A percentile compares a stretch with the other conserved stretches of the same genome.
These are phyloP conservation scores for Spathaspora passalidarum DNA, from an alignment of 805 yeast species.

Conservation along the genomic window DNA sequence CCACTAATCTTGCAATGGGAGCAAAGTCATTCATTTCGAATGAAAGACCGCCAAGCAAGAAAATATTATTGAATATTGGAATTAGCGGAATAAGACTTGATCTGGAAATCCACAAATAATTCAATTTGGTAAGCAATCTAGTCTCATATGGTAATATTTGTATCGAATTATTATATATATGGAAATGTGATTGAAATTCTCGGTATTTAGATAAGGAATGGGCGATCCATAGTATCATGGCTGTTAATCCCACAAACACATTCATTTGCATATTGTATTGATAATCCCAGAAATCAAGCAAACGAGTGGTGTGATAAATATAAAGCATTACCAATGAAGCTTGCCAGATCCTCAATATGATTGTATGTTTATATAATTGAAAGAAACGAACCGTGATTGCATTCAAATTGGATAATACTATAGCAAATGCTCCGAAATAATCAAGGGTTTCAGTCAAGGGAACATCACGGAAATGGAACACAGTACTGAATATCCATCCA, in stretches of 20 bases:
- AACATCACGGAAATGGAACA: slow-evolving; percentile 38
- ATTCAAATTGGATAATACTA: slow-evolving; percentile 34
- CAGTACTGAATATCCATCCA: slow-evolving; percentile 37
- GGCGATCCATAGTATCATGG: slow-evolving; percentile 31
- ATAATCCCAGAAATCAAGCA: slow-evolving; percentile 37
- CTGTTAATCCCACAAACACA: slow-evolving; percentile 26
- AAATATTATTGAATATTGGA: slow-evolving; percentile 32
- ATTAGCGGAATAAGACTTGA: slow-evolving; percentile 29
- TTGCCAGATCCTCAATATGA: slow-evolving; percentile 4
- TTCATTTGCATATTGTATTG: slow-evolving; percentile 33
- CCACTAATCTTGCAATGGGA: slow-evolving; percentile 38
- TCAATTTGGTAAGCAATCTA: slow-evolving; percentile 29
- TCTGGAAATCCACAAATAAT: slow-evolving; percentile 22
- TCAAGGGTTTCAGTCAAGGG: slow-evolving; percentile 39
- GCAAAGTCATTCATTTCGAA: slow-evolving; percentile 36
- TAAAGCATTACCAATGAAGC: slow-evolving; percentile 16
- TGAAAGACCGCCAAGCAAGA: slow-evolving; percentile 28
- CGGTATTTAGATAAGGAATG: slow-evolving; percentile 24
- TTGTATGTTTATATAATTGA: slow-evolving; percentile 15
- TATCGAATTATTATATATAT: slow-evolving; percentile 32
- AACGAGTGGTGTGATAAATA: slow-evolving; percentile 24
- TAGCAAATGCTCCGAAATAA: slow-evolving; percentile 40
- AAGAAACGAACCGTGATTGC: slow-evolving; percentile 31
- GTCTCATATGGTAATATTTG: slow-evolving; percentile 39
- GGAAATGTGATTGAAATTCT: slow-evolving; percentile 12